Evolutionary conservation across 345 rosid species (phyloP).

Genomic region (Brassica nigra): DNA sequence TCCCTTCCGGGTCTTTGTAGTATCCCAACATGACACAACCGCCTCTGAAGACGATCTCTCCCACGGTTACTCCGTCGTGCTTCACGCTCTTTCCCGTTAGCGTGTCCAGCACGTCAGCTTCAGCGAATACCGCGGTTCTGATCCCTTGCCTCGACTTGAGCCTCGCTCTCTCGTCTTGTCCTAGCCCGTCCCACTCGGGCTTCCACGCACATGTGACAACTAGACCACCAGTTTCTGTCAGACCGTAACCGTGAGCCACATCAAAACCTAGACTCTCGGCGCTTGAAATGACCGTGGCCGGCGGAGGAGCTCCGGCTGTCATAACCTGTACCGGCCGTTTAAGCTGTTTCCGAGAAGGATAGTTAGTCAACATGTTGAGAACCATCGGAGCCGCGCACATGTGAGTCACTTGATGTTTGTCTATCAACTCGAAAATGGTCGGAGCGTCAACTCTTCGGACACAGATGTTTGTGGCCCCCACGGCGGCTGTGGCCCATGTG

Average conservation of each 20-base stretch:
- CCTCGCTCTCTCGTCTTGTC: conserved; percentile 43
- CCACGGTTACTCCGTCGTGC: conserved; percentile 49
- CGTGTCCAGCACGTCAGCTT: conserved; percentile 49
- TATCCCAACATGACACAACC: conserved; percentile 62
- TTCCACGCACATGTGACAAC: conserved; percentile 57
- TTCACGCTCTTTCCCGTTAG: conserved; percentile 48
- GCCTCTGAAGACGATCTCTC: conserved; percentile 61
- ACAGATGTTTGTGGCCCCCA: conserved; percentile 65
- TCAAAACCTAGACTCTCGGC: conserved; percentile 53
- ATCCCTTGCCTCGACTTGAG: conserved; percentile 62
- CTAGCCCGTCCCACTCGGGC: conserved; percentile 49
- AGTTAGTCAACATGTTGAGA: conserved; percentile 55
- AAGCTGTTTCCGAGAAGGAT: conserved; percentile 26
- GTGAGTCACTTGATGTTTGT: conserved; percentile 55
- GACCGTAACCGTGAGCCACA: conserved; percentile 57
- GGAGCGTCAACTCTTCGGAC: conserved; percentile 44
- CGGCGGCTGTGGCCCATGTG: conserved; percentile 63
- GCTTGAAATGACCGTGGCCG: conserved; percentile 38
- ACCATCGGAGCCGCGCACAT: conserved; percentile 67
- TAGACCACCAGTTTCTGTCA: conserved; percentile 56
- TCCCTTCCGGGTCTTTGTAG: conserved; percentile 49
- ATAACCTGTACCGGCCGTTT: conserved; percentile 46
- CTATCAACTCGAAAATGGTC: conserved; percentile 45
- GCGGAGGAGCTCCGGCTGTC: conserved; percentile 63
- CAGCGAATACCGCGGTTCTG: conserved; percentile 35